These are phyloP conservation scores for Fusarium haematococcum DNA, from an alignment of 2,329 filamentous ascomycete genomes.

Conservation along the genomic window DNA sequence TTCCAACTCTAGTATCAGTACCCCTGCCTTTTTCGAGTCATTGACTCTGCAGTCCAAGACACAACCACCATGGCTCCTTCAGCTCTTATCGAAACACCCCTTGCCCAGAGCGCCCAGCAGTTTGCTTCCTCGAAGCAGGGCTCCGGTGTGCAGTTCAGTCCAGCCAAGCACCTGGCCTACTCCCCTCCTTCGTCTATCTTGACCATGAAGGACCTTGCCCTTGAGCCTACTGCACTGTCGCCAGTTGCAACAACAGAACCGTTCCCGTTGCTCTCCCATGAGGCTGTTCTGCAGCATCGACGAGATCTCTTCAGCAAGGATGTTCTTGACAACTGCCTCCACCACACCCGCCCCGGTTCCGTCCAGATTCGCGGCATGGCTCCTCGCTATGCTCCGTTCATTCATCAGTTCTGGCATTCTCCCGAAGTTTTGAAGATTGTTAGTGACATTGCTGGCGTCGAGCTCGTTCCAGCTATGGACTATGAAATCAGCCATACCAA, in stretches of 20 bases:
- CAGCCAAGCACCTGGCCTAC: conserved; percentile 37
- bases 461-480: conserved; percentile 66
- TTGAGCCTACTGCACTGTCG: conserved; percentile 35
- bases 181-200: conserved; percentile 23
- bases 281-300: conserved; percentile 37
- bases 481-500: conserved; percentile 71
- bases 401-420: conserved; percentile 61
- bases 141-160: conserved; percentile 15
- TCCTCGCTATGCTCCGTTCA: conserved; percentile 47
- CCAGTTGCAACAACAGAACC: conserved; percentile 45
- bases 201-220: conserved; percentile 36
- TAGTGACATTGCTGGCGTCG: conserved; percentile 68
- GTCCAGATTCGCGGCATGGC: conserved; percentile 47
- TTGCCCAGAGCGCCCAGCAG: not conserved
- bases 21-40: not conserved
- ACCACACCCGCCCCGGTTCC: conserved; percentile 43
- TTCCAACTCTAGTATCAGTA: not conserved
- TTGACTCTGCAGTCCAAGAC: not conserved
- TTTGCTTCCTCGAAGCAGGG: not conserved
- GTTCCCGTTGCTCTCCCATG: conserved; percentile 44
- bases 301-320: conserved; percentile 38
- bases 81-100: conserved; percentile 10
- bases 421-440: conserved; percentile 65
- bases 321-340: conserved; percentile 47
- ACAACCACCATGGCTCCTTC: conserved; percentile 28